These are phyloP conservation scores for Debaryomyces udenii DNA, from an alignment of 1,139 yeast species.

Conservation along the genomic window DNA sequence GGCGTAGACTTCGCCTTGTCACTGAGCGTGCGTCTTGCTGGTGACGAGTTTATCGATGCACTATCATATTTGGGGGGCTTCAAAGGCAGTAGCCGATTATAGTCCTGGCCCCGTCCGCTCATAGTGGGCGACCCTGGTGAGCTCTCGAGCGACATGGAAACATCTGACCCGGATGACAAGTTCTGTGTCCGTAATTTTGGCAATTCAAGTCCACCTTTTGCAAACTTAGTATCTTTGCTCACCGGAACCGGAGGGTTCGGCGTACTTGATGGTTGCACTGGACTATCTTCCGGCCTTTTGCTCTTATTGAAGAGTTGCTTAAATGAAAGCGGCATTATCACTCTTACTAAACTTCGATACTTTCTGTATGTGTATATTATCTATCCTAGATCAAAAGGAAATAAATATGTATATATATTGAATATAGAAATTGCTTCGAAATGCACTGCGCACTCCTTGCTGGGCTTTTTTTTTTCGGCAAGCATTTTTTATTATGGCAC, in stretches of 20 bases:
- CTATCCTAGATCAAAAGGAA: neutral
- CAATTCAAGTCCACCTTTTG: conserved; percentile 1
- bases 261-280: neutral
- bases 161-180: conserved; percentile 5
- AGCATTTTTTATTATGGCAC: neutral
- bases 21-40: conserved; percentile 25
- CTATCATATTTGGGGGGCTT: conserved; percentile 8
- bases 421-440: conserved; percentile 1
- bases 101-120: conserved; percentile 2
- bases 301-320: conserved; percentile 7
- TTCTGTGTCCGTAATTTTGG: conserved; percentile 11
- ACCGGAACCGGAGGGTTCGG: conserved; percentile 1
- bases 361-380: neutral
- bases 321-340: conserved; percentile 11
- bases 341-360: neutral
- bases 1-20: conserved; percentile 41
- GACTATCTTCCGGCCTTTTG: conserved; percentile 3
- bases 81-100: conserved; percentile 8
- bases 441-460: conserved; percentile 8
- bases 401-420: conserved; percentile 1
- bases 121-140: conserved; percentile 9
- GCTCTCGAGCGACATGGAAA: conserved; percentile 6
- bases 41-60: conserved; percentile 8
- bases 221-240: neutral
- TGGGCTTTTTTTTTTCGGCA: conserved; percentile 5